Evolutionary conservation across 148 eudicot genomes (phyloP), one percentile per base, ranked within the genome.

Genomic region (Persicaria tinctoria): DNA sequence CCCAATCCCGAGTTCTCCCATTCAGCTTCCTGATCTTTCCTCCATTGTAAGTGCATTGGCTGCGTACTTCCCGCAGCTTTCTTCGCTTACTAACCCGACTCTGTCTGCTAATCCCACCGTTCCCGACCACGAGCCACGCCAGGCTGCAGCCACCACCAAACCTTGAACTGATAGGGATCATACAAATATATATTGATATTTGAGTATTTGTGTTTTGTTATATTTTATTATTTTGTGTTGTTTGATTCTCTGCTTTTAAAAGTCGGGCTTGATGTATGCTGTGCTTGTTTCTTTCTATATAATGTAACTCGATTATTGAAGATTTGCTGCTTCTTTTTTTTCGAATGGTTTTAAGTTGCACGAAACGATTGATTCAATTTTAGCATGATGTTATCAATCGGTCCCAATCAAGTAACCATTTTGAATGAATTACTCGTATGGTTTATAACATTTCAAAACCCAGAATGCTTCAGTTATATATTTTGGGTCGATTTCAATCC

Each of bases 21-120:
- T 60, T 6, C 66, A 60, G 2, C 1, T 60, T 20, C 66, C 66
- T 0, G 66, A 60, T 23, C 41, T 60, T 60, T 60, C 66, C 66
- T 60, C 66, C 13, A 60, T 60, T 20, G 66, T 13, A 6, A 60
- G 66, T 23, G 41, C 38, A 8, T 23, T 60, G 5, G 66, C 66
- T 60, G 12, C 66, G 66, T 60, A 20, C 66, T 60, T 60, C 66
- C 66, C 66, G 38, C 66, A 60, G 41, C 11, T 60, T 18, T 10
- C 32, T 20, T 18, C 41, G 5, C 66, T 23, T 20, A 60, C 38
- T 60, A 60, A 59, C 64, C 64, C 64, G 64, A 20, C 10, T 18
- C 20, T 7, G 27, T 12, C 64, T 17, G 20, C 64, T 10, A 17
- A 59, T 59, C 32, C 64, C 8, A 18, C 20, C 38, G 32, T 20